Percentiles rank a stretch among this genome's conserved stretches.
These are phyloP conservation scores for Penicillium paneum DNA, from an alignment of 2,329 filamentous ascomycete genomes.

Conservation along the genomic window DNA sequence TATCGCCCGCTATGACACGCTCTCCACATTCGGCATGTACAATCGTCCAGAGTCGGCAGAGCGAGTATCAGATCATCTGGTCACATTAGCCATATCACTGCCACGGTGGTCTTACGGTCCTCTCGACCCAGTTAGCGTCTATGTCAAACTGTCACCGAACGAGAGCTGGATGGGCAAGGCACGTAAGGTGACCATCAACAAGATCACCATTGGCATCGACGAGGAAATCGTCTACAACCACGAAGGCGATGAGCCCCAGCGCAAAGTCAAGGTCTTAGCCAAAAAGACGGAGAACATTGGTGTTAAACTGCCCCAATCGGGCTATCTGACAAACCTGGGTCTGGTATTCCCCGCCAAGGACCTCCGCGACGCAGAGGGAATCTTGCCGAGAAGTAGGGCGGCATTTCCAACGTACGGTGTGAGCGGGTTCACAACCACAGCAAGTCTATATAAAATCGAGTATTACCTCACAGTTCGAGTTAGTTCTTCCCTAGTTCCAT, in stretches of 20 bases:
- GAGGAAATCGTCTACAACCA: constrained; percentile 99
- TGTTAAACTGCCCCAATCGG: constrained; percentile 81
- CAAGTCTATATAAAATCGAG: constrained; percentile 95
- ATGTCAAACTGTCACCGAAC: constrained; percentile 90
- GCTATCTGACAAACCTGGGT: constrained; percentile 89
- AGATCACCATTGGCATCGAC: constrained; percentile 89
- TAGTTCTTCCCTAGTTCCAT: constrained; percentile 2
- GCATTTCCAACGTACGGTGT: constrained; percentile 88
- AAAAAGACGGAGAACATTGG: constrained; percentile 80
- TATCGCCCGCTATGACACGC: constrained; percentile 87
- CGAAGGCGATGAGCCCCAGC: constrained; percentile 89
- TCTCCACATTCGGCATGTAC: constrained; percentile 99
- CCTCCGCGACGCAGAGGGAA: constrained; percentile 78
- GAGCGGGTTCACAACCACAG: constrained; percentile 87
- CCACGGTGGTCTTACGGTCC: constrained; percentile 97
- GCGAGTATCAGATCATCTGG: constrained; percentile 80
- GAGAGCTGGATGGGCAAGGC: constrained; percentile 88
- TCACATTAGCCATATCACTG: constrained; percentile 86
- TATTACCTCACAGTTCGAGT: constrained; percentile 96
- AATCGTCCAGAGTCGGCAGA: constrained; percentile 90
- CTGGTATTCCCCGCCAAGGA: constrained; percentile 90
- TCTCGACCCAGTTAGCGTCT: constrained; percentile 89
- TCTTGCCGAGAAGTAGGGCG: constrained; percentile 78
- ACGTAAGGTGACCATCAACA: constrained; percentile 85
- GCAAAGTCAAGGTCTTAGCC: constrained; percentile 81